Conservation (phyloP, 2,329 filamentous ascomycete species). For the Exophiala mesophila region DNA sequence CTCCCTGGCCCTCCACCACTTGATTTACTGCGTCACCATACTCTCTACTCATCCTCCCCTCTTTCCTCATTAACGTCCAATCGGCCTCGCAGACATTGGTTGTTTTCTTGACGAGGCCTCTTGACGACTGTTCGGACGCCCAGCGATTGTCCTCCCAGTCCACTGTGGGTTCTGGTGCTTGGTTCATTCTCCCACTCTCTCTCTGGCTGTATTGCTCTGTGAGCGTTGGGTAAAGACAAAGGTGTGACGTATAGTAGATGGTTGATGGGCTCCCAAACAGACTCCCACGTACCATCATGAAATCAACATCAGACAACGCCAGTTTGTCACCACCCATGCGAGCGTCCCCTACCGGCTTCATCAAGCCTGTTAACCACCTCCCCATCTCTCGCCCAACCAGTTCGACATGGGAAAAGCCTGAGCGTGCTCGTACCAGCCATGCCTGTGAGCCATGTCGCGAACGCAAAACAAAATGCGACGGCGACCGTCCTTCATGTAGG, state of each 20-base stretch:
- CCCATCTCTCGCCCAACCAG: constrained; percentile 11
- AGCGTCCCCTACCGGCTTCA: constrained; percentile 7
- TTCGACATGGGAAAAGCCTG: constrained; percentile 24
- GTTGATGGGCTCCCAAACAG: background rate
- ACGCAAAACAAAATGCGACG: constrained; percentile 28
- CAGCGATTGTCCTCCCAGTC: no score
- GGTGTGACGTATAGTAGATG: no score
- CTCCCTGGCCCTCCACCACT: no score
- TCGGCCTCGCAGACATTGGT: no score
- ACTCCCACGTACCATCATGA: constrained; percentile 5
- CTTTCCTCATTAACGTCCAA: no score
- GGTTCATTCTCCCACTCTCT: no score
- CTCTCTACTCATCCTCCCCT: no score
- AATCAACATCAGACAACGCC: constrained; percentile 1
- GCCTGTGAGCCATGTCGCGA: constrained; percentile 28
- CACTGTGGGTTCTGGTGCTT: background rate
- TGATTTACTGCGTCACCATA: no score
- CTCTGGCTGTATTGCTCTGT: no score
- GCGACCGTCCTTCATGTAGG: constrained; percentile 24
- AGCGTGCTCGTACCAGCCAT: constrained; percentile 26
- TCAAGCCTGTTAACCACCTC: constrained; percentile 7
- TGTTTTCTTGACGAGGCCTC: no score
- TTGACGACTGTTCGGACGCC: no score
- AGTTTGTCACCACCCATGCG: constrained; percentile 7
- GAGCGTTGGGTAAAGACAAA: background rate